A percentile compares a stretch with the other conserved stretches of the same genome.
These are phyloP conservation scores for Podospora comata DNA, from an alignment of 495 filamentous ascomycete genomes.

Conservation along the genomic window DNA sequence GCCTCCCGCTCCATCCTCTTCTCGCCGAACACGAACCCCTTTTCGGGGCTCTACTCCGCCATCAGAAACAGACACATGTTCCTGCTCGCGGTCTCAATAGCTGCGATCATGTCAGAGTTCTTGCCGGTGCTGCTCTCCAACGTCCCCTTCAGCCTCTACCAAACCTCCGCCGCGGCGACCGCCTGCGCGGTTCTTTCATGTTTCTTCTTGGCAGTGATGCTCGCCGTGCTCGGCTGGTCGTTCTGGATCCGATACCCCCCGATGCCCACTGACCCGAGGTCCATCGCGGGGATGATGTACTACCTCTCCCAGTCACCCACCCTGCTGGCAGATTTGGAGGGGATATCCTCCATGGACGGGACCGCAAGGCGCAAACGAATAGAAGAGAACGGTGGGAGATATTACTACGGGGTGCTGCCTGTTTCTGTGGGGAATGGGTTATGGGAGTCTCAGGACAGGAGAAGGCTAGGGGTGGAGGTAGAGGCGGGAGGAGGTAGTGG, in stretches of 20 bases:
- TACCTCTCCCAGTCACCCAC: conserved; percentile 30
- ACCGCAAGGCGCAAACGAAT: conserved; percentile 22
- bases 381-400: conserved; percentile 25
- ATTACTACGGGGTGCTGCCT: conserved; percentile 33
- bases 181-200: conserved; percentile 27
- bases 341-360: conserved; percentile 24
- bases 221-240: conserved; percentile 24
- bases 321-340: conserved; percentile 29
- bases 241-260: conserved; percentile 34
- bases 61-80: conserved; percentile 27
- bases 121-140: conserved; percentile 35
- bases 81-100: conserved; percentile 23
- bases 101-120: conserved; percentile 34
- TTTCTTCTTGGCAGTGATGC: conserved; percentile 25
- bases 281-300: conserved; percentile 33
- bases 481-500: conserved; percentile 4
- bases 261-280: conserved; percentile 38
- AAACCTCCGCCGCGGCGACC: conserved; percentile 27
- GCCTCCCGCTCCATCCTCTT: conserved; percentile 30
- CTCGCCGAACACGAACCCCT: conserved; percentile 32
- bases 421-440: conserved; percentile 10
- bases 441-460: conserved; percentile 5
- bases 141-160: conserved; percentile 34
- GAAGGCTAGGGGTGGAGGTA: conserved; percentile 30
- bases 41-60: conserved; percentile 32